Conservation (phyloP, 2,329 filamentous ascomycete species). For the Fusarium phyllophilum region DNA sequence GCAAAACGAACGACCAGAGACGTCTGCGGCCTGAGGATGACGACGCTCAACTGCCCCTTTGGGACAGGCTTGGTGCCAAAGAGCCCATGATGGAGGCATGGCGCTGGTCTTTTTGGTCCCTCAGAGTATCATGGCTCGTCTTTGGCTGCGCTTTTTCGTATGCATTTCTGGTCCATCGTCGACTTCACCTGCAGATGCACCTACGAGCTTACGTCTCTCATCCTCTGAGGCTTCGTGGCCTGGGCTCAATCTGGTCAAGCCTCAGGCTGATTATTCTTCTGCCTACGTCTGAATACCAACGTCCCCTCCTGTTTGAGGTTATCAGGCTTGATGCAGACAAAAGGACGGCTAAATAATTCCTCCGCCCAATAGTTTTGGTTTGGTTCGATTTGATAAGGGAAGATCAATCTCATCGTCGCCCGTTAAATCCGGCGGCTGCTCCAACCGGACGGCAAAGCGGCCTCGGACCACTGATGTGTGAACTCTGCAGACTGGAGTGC, state of each 20-base stretch:
- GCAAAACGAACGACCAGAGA: slow-evolving; percentile 23
- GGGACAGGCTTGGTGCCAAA: slow-evolving; percentile 29
- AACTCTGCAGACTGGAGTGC: background rate
- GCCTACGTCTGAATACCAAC: slow-evolving; percentile 20
- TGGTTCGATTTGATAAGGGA: slow-evolving; percentile 8
- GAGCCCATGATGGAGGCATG: slow-evolving; percentile 35
- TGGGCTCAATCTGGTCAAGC: slow-evolving; percentile 41
- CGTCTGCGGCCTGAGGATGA: slow-evolving; percentile 46
- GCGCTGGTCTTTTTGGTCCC: background rate
- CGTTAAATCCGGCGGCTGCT: slow-evolving; percentile 14
- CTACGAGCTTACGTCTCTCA: slow-evolving; percentile 39
- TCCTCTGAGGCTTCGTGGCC: slow-evolving; percentile 39
- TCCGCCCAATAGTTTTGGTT: slow-evolving; percentile 19
- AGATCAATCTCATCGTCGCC: slow-evolving; percentile 4
- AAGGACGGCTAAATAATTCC: slow-evolving; percentile 22
- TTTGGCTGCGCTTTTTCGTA: slow-evolving; percentile 25
- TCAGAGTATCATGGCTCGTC: slow-evolving; percentile 16
- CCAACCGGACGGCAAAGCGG: slow-evolving; percentile 25
- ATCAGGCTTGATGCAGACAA: slow-evolving; percentile 26
- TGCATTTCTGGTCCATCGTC: slow-evolving; percentile 21
- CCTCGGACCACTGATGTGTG: background rate
- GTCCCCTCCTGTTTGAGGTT: slow-evolving; percentile 25
- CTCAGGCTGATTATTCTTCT: slow-evolving; percentile 36
- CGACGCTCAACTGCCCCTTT: slow-evolving; percentile 45
- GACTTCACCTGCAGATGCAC: slow-evolving; percentile 31